Evolutionary conservation across 1,139 yeast species (phyloP), one percentile per base, ranked within the genome.

Genomic region (Taiozyma sp.): DNA sequence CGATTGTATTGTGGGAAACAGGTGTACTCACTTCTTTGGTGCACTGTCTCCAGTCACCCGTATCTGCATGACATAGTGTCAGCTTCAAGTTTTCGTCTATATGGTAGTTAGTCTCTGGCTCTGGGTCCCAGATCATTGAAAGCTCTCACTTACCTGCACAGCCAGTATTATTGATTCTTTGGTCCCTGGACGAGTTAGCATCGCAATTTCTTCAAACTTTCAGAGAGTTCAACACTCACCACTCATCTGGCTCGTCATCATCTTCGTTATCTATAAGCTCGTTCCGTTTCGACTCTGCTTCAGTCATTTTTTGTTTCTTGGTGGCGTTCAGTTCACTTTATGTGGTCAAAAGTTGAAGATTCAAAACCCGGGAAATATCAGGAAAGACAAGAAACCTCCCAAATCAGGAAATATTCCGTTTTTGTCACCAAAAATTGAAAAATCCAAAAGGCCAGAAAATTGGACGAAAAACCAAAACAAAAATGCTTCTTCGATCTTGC

Each of bases 11-110:
- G 4, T 22, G 6, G 16, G 24, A 24, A 24, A 6, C 11, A 10
- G 4, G 21, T n/a, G 16, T 39, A 67, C 75, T 53, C 65, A 76
- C 78, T 57, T 86, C 91, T 32, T 71, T 68, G 2, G 77, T 58
- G 58, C 95, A 86, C 63, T 81, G 70, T 55, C 95, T 70, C 95
- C 95, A 86, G 64, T 86, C 95, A 4, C 85, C 83, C 0, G 81
- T 84, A 56, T 86, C 93, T 8, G 91, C 90, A 63, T 85, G 91
- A 56, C 95, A 86, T 32, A 86, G 66, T 57, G 83, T 89, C 29
- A 86, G 68, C 37, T 76, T 78, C 57, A 83, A 65, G 61, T 86
- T 86, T 62, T 86, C 87, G 43, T 77, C 81, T 56, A 59, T 57
- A 22, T 7, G 16, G 21, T 11, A 11, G 45, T 48, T 35, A 35